A percentile compares a stretch with the other conserved stretches of the same genome.
phyloP scores from a whole-genome alignment of 164 flowering plant genomes.

The Nelumbo lutea region DNA sequence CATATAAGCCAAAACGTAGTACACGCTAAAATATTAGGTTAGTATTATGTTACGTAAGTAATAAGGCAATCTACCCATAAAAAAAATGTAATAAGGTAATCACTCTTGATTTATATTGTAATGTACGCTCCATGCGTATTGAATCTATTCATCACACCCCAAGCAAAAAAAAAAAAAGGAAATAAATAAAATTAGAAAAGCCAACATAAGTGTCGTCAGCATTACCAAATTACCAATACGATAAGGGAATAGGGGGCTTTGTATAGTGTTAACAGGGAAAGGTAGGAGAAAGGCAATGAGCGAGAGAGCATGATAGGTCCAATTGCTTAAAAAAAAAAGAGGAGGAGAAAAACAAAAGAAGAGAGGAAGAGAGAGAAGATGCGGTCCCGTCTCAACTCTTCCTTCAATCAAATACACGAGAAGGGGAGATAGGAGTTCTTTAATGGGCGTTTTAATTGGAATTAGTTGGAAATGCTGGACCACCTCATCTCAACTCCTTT shows the following conservation, averaged over 20 bases:
- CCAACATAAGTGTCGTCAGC: no score
- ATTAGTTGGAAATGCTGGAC: slow-evolving; percentile 41
- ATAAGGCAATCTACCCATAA: no score
- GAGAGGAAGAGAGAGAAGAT: slow-evolving; percentile 6
- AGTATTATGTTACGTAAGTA: no score
- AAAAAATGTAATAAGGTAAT: no score
- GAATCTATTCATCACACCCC: no score
- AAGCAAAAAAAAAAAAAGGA: no score
- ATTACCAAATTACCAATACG: background rate
- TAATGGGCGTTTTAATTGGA: slow-evolving; percentile 9
- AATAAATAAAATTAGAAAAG: no score
- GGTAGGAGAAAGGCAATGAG: no score
- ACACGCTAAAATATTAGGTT: no score
- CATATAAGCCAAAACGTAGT: no score
- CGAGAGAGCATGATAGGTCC: background rate
- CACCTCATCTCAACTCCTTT: slow-evolving; percentile 32
- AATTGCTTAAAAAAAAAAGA: background rate
- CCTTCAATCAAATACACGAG: slow-evolving; percentile 9
- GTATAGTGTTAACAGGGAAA: background rate
- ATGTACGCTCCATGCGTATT: no score
- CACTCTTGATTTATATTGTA: no score
- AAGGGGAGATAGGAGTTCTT: slow-evolving; percentile 8
- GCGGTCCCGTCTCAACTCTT: background rate
- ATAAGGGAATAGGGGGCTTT: background rate
- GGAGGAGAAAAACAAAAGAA: background rate